Conservation (phyloP, 192 early-diverging fungal species). For the Backusella tarrabulga region DNA sequence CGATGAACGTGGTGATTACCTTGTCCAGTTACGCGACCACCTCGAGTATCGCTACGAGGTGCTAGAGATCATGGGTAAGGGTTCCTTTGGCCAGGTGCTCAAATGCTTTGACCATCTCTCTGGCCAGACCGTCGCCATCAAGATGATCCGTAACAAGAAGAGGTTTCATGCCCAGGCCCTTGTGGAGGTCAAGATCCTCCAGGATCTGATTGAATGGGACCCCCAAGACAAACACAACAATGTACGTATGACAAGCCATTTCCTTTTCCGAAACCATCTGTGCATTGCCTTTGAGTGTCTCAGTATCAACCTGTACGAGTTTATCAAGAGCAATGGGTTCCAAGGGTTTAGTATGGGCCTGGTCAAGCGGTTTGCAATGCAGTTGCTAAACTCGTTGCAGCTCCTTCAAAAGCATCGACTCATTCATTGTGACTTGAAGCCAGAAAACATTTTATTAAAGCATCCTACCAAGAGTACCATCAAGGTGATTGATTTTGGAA, state of each 20-base stretch:
- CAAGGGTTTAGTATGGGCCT: constrained; percentile 79
- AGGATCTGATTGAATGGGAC: constrained; percentile 77
- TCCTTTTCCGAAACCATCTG: constrained; percentile 91
- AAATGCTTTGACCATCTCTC: constrained; percentile 90
- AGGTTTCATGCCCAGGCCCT: constrained; percentile 91
- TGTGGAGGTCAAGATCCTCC: constrained; percentile 91
- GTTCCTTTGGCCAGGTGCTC: constrained; percentile 90
- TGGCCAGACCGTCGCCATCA: constrained; percentile 80
- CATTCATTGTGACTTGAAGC: constrained; percentile 95
- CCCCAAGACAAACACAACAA: constrained; percentile 69
- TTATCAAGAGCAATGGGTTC: constrained; percentile 90
- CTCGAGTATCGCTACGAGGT: constrained; percentile 88
- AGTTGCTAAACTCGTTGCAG: constrained; percentile 80
- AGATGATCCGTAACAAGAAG: constrained; percentile 94
- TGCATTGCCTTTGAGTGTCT: constrained; percentile 93
- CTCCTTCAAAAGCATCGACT: constrained; percentile 70
- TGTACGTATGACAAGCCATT: constrained; percentile 84
- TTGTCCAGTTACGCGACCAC: constrained; percentile 84
- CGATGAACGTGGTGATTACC: constrained; percentile 92
- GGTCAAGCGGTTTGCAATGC: constrained; percentile 66
- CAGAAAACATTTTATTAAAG: constrained; percentile 85
- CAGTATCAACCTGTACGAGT: constrained; percentile 92
- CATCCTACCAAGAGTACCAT: constrained; percentile 67
- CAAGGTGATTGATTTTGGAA: constrained; percentile 98
- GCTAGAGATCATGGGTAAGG: constrained; percentile 84